phyloP scores from a whole-genome alignment of 805 yeast species.

The Groenewaldozyma tartarivorans region DNA sequence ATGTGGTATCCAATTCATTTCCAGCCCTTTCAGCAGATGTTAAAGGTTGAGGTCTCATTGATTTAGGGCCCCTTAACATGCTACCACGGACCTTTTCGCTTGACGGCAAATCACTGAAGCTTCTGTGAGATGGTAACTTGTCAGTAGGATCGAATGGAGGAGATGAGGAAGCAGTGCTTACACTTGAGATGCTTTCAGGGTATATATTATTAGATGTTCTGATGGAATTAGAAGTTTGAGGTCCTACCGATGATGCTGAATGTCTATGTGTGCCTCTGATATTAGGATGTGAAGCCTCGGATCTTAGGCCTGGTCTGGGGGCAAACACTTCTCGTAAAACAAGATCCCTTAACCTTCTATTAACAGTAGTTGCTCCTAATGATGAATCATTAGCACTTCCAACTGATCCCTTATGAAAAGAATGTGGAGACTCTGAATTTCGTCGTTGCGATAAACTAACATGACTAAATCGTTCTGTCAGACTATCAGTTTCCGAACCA shows the following conservation, averaged over 20 bases:
- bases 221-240: background rate
- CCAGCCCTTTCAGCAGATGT: background rate
- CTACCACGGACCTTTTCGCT: conserved; percentile 1
- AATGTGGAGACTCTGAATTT: conserved; percentile 3
- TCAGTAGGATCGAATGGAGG: conserved; percentile 1
- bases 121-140: conserved; percentile 4
- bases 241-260: background rate
- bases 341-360: conserved; percentile 59
- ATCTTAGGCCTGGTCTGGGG: conserved; percentile 25
- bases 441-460: background rate
- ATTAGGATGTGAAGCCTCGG: background rate
- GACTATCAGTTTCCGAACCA: conserved; percentile 20
- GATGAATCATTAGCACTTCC: conserved; percentile 5
- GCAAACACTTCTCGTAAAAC: conserved; percentile 68
- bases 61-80: background rate
- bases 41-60: background rate
- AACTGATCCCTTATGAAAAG: too few relatives aligned
- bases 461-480: conserved; percentile 1
- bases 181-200: background rate
- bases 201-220: background rate
- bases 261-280: background rate
- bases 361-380: conserved; percentile 58
- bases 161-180: background rate
- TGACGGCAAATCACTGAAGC: conserved; percentile 5
- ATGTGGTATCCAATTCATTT: background rate